Percentiles rank a stretch among this genome's conserved stretches.
Conservation (phyloP, 2,329 filamentous ascomycete genomes). For the Cytospora piceicola region DNA sequence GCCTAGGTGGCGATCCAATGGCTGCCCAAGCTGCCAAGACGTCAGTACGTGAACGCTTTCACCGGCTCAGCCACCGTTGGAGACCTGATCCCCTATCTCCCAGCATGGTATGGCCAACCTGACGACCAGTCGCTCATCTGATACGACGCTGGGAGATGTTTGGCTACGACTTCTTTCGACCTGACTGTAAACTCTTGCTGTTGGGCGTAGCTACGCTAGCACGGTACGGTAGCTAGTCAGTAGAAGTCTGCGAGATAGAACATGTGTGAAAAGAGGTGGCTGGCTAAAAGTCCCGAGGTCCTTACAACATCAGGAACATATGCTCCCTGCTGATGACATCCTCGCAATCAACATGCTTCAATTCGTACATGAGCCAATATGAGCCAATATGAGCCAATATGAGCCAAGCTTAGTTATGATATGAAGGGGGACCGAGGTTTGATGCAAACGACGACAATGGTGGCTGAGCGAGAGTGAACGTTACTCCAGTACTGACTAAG, state of each 20-base stretch:
- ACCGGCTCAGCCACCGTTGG: constrained; percentile 18
- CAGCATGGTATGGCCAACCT: not conserved
- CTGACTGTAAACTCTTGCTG: not conserved
- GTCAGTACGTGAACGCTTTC: constrained; percentile 6
- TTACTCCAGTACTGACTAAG: not conserved
- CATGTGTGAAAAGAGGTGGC: too few relatives aligned
- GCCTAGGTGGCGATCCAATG: not conserved
- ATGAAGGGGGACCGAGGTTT: not conserved
- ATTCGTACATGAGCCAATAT: not conserved
- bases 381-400: too few relatives aligned
- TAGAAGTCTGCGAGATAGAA: not conserved
- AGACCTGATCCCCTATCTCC: constrained; percentile 10
- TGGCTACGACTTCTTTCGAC: not conserved
- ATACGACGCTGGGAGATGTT: not conserved
- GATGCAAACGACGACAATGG: not conserved
- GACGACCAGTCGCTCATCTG: not conserved
- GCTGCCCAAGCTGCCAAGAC: constrained; percentile 4
- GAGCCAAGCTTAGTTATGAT: not conserved
- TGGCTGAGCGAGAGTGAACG: not conserved
- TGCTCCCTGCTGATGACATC: not conserved
- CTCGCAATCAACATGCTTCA: not conserved
- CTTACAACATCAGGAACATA: too few relatives aligned
- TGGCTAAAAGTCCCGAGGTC: too few relatives aligned
- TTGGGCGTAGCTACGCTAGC: not conserved
- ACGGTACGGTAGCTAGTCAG: not conserved